Evolutionary conservation across 2,329 filamentous ascomycete species (phyloP).

Genomic region (Fusarium sp.): DNA sequence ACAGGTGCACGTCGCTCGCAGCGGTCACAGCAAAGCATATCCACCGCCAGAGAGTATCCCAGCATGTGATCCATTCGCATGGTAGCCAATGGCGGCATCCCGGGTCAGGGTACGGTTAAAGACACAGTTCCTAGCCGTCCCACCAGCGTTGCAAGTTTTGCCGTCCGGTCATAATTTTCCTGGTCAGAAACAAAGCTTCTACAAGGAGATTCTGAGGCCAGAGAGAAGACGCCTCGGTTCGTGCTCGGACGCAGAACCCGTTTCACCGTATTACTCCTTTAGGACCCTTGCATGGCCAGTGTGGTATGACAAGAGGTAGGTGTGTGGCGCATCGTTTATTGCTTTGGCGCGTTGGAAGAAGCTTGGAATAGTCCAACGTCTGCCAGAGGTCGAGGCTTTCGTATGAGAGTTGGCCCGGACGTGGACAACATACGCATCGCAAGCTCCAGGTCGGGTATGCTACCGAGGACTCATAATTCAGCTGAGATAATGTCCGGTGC

Average conservation of each 20-base stretch:
- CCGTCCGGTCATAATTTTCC: constrained; percentile 7
- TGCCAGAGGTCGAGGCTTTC: constrained; percentile 14
- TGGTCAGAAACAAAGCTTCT: constrained; percentile 4
- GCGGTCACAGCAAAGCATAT: constrained; percentile 18
- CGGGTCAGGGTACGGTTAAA: constrained; percentile 24
- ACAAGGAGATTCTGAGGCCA: constrained; percentile 24
- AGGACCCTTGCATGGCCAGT: constrained; percentile 45
- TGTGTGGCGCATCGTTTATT: constrained; percentile 37
- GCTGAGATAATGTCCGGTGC: constrained; percentile 4
- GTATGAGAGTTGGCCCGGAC: constrained; percentile 10
- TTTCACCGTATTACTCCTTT: constrained; percentile 42
- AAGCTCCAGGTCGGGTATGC: constrained; percentile 35
- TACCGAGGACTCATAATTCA: constrained; percentile 23
- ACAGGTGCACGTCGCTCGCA: constrained; percentile 14
- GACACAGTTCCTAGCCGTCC: constrained; percentile 12
- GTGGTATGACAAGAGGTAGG: constrained; percentile 44
- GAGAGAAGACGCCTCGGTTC: constrained; percentile 28
- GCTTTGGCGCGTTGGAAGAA: constrained; percentile 16
- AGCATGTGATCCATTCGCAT: constrained; percentile 47
- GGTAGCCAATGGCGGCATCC: constrained; percentile 44
- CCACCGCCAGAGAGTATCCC: constrained; percentile 24
- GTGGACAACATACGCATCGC: constrained; percentile 7
- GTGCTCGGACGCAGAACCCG: constrained; percentile 38
- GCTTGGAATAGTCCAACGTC: constrained; percentile 15
- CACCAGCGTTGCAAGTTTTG: constrained; percentile 23